Conservation (phyloP, 768 basidiomycete species). For the Kwoniella dejecticola region DNA sequence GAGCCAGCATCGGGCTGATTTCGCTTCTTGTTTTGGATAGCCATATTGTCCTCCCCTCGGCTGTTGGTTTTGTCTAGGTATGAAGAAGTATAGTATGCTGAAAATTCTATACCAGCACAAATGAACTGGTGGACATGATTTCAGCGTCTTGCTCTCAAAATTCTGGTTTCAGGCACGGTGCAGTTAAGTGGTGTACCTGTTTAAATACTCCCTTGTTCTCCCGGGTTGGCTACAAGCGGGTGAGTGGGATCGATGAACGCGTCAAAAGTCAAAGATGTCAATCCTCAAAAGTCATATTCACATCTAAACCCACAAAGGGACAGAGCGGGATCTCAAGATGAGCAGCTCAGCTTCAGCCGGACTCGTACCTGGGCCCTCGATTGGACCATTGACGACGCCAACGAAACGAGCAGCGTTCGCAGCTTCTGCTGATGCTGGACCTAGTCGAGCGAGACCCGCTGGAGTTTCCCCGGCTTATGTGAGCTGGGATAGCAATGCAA, state of each 20-base stretch:
- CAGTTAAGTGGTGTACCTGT: not conserved
- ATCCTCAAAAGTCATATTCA: not conserved
- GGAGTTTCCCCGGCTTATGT: conserved; percentile 52
- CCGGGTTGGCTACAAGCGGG: too few species aligned
- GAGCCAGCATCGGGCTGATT: conserved; percentile 13
- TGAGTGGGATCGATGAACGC: too few species aligned
- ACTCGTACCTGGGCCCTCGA: not conserved
- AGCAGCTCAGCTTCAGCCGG: conserved; percentile 5
- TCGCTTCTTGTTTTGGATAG: conserved; percentile 18
- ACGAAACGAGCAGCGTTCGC: conserved; percentile 42
- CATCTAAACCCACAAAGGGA: too few species aligned
- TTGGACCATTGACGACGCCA: conserved; percentile 28
- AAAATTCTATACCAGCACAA: not conserved
- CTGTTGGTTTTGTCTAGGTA: not conserved
- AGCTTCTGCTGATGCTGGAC: conserved; percentile 39
- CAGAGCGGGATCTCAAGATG: not conserved
- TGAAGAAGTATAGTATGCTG: not conserved
- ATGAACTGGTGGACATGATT: not conserved
- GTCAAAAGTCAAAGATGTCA: not conserved
- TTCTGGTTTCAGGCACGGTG: conserved; percentile 1
- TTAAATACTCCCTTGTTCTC: not conserved
- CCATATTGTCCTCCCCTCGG: conserved; percentile 8
- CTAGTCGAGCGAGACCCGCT: conserved; percentile 39
- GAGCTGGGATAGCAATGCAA: conserved; percentile 8
- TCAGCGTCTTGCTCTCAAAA: not conserved